Conservation (phyloP, 139 green algal genomes). For the Edaphochlamys debaryana region DNA sequence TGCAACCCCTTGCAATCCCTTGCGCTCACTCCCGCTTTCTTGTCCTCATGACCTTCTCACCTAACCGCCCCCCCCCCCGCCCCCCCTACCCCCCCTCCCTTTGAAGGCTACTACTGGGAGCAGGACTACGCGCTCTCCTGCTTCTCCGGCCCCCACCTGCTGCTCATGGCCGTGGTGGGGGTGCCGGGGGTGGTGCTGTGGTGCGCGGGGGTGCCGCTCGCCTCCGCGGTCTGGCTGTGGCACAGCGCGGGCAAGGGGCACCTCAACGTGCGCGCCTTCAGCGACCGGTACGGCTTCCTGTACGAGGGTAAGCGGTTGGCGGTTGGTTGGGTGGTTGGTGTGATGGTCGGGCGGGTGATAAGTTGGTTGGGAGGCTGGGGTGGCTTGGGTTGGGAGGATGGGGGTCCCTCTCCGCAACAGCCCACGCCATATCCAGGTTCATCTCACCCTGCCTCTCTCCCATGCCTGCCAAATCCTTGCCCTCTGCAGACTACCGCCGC, state of each 20-base stretch:
- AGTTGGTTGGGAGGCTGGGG: too few species aligned
- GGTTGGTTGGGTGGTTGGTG: too few species aligned
- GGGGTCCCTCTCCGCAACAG: too few species aligned
- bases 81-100: neutral
- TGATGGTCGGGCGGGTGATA: too few species aligned
- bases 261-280: slow-evolving; percentile 14
- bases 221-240: neutral
- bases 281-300: slow-evolving; percentile 33
- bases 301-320: slow-evolving; percentile 36
- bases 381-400: too few species aligned
- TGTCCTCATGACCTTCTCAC: neutral
- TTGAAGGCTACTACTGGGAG: slow-evolving; percentile 23
- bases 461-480: too few species aligned
- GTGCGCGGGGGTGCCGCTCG: slow-evolving; percentile 13
- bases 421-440: too few species aligned
- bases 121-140: slow-evolving; percentile 29
- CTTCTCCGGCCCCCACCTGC: slow-evolving; percentile 1
- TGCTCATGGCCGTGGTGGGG: slow-evolving; percentile 12
- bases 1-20: too few species aligned
- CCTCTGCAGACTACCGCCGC: slow-evolving; percentile 18
- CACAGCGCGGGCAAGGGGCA: neutral
- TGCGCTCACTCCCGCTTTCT: too few species aligned
- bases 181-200: slow-evolving; percentile 2
- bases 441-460: too few species aligned
- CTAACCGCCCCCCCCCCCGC: neutral